Evolutionary conservation across 768 basidiomycete species (phyloP), one percentile per base, ranked within the genome.

Genomic region (Cantharellus anzutake): DNA sequence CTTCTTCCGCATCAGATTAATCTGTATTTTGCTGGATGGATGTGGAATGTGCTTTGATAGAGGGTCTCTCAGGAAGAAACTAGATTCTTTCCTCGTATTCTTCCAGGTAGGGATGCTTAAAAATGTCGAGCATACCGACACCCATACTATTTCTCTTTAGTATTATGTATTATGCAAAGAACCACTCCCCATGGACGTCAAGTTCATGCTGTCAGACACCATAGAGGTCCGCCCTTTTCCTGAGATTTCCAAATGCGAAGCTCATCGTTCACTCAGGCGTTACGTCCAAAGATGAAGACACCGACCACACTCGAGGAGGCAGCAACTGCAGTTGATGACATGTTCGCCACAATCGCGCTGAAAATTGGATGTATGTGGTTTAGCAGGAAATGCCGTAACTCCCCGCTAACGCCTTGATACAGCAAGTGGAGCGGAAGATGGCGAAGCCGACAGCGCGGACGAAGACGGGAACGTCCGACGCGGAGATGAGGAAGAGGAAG

Each of bases 31-130:
- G 42, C 75, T 99, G 20, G 94, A 98, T 70, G 90, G 93, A 0
- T 93, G 91, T 68, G 96, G 94, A 20, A 89, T 93, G 79, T 98
- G 94, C 72, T 98, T 99, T 70, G 94, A 97, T 70, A 81, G 84
- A 44, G 96, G 94, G 0, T 82, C 84, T 3, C 86, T 90, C 68
- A 88, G 83, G 70, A 85, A 85, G 74, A 97, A 93, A 68, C 73
- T 99, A 34, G 96, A 98, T 71, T 84, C 82, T 65, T 94, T 96
- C 68, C 71, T 99, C 63, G 75, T 79, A 11, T 92, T 96, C 73
- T 97, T 98, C 71, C 91, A 98, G 78, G 91, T 91, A 65, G 62
- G 69, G 67, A 44, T 2, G 42, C 34, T 39, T 39, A 57, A n/a
- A 65, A 57, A 11, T 42, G 52, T 11, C 7, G 11, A 11, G 52